Evolutionary conservation across 371 early-diverging fungal genomes (phyloP).

Genomic region (Apophysomyces elegans): DNA sequence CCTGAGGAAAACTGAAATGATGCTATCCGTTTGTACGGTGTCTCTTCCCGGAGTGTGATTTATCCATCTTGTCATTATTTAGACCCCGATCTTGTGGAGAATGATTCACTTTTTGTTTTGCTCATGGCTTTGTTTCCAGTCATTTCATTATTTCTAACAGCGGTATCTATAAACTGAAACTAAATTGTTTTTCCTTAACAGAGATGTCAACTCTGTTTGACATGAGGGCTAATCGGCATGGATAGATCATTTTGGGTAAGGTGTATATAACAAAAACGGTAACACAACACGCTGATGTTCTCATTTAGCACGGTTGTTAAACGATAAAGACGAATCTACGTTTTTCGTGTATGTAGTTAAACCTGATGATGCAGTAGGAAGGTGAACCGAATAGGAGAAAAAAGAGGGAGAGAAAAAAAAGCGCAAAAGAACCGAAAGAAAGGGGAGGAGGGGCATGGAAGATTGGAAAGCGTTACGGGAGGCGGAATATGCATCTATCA

Average conservation of each 20-base stretch:
- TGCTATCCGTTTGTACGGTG: too few species aligned
- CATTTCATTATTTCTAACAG: too few species aligned
- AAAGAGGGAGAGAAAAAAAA: conserved; percentile 3
- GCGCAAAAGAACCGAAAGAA: not conserved
- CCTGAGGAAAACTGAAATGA: too few species aligned
- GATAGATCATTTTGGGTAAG: not conserved
- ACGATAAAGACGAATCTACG: not conserved
- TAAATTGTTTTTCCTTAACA: too few species aligned
- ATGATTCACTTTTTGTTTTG: too few species aligned
- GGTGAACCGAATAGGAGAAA: conserved; percentile 7
- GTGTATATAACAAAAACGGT: not conserved
- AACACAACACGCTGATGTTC: not conserved
- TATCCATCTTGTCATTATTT: too few species aligned
- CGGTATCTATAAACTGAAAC: too few species aligned
- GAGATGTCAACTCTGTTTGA: too few species aligned
- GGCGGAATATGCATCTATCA: too few species aligned
- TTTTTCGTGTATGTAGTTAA: conserved; percentile 5
- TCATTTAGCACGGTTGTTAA: conserved; percentile 1
- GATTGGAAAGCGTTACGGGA: not conserved
- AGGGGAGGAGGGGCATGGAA: not conserved
- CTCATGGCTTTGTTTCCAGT: too few species aligned
- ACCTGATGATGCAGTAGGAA: conserved; percentile 7
- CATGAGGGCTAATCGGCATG: not conserved
- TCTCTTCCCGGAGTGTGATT: too few species aligned
- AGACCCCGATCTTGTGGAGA: too few species aligned